phyloP scores from a whole-genome alignment of 768 basidiomycete species.

The Lentinula sp. region DNA sequence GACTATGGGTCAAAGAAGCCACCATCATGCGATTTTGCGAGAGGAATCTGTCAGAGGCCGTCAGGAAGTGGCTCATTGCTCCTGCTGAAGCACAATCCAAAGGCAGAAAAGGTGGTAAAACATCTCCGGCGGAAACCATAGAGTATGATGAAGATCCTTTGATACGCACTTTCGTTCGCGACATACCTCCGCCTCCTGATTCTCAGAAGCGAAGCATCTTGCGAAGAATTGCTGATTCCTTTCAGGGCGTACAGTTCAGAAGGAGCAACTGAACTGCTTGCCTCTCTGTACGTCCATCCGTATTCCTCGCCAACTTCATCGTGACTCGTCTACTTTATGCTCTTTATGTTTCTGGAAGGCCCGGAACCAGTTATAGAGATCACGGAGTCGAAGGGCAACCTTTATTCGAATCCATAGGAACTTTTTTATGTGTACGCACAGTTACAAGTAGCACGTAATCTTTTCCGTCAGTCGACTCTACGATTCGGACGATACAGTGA shows the following conservation, averaged over 20 bases:
- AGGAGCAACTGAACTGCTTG: neutral
- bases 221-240: neutral
- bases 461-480: too few relatives aligned
- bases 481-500: too few relatives aligned
- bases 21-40: constrained; percentile 60
- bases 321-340: too few relatives aligned
- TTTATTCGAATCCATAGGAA: too few relatives aligned
- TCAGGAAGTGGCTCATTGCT: constrained; percentile 30
- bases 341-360: too few relatives aligned
- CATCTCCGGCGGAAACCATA: too few relatives aligned
- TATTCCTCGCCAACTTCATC: neutral
- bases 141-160: neutral
- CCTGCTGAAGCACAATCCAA: neutral
- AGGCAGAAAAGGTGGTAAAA: too few relatives aligned
- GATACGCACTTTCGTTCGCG: neutral
- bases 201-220: neutral
- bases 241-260: neutral
- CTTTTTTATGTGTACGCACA: too few relatives aligned
- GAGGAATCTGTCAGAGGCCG: constrained; percentile 37
- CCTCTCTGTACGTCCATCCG: neutral
- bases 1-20: constrained; percentile 62
- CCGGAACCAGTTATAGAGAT: too few relatives aligned
- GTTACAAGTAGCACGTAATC: too few relatives aligned
- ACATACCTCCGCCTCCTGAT: neutral
- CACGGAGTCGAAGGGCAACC: too few relatives aligned